These are phyloP conservation scores for Fusarium stilboides DNA, from an alignment of 2,329 filamentous ascomycete genomes.

Conservation along the genomic window DNA sequence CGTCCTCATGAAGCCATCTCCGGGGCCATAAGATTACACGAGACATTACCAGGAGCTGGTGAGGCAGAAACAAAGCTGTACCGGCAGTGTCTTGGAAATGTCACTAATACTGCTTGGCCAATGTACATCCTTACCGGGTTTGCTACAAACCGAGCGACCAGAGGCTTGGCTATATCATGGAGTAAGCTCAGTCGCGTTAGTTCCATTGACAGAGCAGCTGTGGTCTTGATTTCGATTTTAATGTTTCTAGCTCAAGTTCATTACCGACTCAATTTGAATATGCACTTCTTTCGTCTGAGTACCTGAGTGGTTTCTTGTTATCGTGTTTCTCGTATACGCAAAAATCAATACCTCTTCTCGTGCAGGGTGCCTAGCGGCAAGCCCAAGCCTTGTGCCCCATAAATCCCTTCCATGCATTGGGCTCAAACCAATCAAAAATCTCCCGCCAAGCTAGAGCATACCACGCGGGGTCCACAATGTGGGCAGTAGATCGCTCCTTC, in stretches of 20 bases:
- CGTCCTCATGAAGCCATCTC: slow-evolving; percentile 8
- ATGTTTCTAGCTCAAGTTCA: not conserved
- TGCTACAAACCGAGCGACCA: slow-evolving; percentile 25
- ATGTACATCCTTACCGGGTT: slow-evolving; percentile 29
- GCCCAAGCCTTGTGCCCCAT: slow-evolving; percentile 36
- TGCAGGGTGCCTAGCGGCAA: slow-evolving; percentile 25
- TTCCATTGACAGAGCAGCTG: slow-evolving; percentile 2
- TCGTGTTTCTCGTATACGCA: slow-evolving; percentile 36
- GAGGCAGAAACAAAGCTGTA: slow-evolving; percentile 18
- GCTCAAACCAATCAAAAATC: slow-evolving; percentile 11
- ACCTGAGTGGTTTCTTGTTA: not conserved
- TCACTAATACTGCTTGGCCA: slow-evolving; percentile 21
- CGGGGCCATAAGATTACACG: not conserved
- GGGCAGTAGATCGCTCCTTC: slow-evolving; percentile 38
- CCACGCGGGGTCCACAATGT: slow-evolving; percentile 26
- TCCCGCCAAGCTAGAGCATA: slow-evolving; percentile 11
- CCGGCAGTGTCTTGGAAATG: not conserved
- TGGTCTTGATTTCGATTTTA: not conserved
- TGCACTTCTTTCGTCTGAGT: not conserved
- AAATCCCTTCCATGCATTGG: slow-evolving; percentile 3
- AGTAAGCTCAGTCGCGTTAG: slow-evolving; percentile 14
- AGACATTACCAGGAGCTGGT: not conserved
- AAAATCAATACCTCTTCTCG: slow-evolving; percentile 3
- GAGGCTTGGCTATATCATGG: slow-evolving; percentile 39
- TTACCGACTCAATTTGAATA: not conserved